phyloP scores from a whole-genome alignment of 2,329 filamentous ascomycete species.

The Dryadomyces quercus-mongolicae region DNA sequence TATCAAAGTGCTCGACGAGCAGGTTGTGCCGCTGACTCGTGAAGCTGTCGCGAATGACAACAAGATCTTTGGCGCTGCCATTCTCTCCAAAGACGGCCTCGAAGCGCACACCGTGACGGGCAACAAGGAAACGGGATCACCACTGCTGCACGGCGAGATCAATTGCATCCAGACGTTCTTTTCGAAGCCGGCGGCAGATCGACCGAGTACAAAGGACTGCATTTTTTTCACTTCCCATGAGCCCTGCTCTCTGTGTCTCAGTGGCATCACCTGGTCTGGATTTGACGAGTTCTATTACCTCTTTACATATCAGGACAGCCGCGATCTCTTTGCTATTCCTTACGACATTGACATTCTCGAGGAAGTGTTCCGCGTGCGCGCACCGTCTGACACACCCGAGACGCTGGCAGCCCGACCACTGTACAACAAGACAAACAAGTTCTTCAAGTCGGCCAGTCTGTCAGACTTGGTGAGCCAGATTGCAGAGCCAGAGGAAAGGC shows the following conservation, averaged over 20 bases:
- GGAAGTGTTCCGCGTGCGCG: conserved; percentile 39
- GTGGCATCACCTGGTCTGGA: conserved; percentile 45
- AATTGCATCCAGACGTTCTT: conserved; percentile 50
- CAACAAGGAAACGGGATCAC: conserved; percentile 42
- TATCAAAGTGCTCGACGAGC: conserved; percentile 28
- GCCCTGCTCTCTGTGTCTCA: conserved; percentile 45
- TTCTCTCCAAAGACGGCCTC: conserved; percentile 31
- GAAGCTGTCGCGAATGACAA: conserved; percentile 36
- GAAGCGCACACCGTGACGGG: conserved; percentile 35
- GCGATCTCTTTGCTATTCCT: conserved; percentile 42
- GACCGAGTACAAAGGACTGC: conserved; percentile 29
- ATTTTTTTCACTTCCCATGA: conserved; percentile 48
- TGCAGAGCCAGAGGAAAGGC: conserved; percentile 20
- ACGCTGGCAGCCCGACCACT: conserved; percentile 26
- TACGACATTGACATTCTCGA: conserved; percentile 46
- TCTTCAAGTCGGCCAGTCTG: conserved; percentile 34
- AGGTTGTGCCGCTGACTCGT: conserved; percentile 38
- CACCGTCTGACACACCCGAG: conserved; percentile 23
- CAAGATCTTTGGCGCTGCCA: conserved; percentile 45
- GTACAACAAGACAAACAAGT: conserved; percentile 45
- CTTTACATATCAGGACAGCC: conserved; percentile 46
- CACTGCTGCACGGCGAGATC: conserved; percentile 46
- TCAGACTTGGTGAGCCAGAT: conserved; percentile 26
- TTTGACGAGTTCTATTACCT: conserved; percentile 45
- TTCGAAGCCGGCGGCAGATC: conserved; percentile 20